These are phyloP conservation scores for Pleoardoris graminearum DNA, from an alignment of 2,329 filamentous ascomycete species.

Conservation along the genomic window DNA sequence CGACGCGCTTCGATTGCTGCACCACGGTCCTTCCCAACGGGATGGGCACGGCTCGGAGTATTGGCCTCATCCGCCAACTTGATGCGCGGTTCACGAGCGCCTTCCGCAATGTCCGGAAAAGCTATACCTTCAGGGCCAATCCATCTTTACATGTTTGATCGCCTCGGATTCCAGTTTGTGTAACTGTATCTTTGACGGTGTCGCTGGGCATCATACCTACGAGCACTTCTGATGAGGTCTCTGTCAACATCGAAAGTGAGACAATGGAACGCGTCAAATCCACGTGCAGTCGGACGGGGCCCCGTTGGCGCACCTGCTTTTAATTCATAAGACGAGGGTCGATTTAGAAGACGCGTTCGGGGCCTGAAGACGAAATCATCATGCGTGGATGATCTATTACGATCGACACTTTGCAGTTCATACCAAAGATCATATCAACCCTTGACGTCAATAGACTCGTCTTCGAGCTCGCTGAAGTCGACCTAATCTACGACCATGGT, in stretches of 20 bases:
- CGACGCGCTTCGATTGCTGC: constrained; percentile 1
- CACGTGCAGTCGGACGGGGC: constrained; percentile 1
- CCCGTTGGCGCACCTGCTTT: too few species aligned
- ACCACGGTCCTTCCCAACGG: not conserved
- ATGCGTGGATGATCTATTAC: constrained; percentile 23
- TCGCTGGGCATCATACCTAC: too few species aligned
- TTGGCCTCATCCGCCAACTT: constrained; percentile 13
- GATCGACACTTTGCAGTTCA: constrained; percentile 28
- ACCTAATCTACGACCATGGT: constrained; percentile 11
- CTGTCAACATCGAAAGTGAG: not conserved
- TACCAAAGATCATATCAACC: constrained; percentile 31
- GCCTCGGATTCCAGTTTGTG: constrained; percentile 11
- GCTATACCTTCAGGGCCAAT: not conserved
- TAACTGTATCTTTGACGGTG: too few species aligned
- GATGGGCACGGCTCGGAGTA: constrained; percentile 1
- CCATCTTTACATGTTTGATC: not conserved
- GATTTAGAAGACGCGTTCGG: constrained; percentile 13
- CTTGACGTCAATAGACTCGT: constrained; percentile 21
- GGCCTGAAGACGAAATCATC: constrained; percentile 10
- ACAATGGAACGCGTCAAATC: constrained; percentile 6
- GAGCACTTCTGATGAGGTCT: too few species aligned
- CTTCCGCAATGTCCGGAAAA: not conserved
- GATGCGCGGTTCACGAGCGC: not conserved
- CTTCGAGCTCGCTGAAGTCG: constrained; percentile 16
- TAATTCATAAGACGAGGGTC: constrained; percentile 10